Evolutionary conservation across 306 rosid species (phyloP).

Genomic region (Glycyrrhiza uralensis): DNA sequence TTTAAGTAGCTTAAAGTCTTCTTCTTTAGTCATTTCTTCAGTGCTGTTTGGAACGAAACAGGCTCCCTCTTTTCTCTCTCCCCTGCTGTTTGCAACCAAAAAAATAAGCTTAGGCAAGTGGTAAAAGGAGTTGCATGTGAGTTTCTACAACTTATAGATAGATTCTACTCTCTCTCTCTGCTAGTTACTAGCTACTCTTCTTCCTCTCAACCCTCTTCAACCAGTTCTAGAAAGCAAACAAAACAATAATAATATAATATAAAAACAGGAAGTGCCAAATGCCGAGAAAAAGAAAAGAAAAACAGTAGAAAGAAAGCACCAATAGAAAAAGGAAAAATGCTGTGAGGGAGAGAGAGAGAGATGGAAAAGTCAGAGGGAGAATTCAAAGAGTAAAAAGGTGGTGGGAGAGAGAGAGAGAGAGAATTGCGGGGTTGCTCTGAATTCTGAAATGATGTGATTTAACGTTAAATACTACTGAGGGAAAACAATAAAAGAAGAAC

Average conservation of each 20-base stretch:
- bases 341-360: not conserved
- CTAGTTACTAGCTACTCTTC: not conserved
- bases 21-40: conserved; percentile 90
- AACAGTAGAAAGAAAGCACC: not conserved
- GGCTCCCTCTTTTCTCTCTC: conserved; percentile 14
- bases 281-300: conserved; percentile 26
- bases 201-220: not conserved
- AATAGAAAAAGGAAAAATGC: not conserved
- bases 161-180: conserved; percentile 28
- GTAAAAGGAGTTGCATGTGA: conserved; percentile 28
- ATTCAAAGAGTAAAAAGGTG: not conserved
- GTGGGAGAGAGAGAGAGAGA: conserved; percentile 1
- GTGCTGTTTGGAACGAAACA: conserved; percentile 48
- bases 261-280: conserved; percentile 17
- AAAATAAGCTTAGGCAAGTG: conserved; percentile 22
- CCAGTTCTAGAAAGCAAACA: conserved; percentile 40
- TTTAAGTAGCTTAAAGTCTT: conserved; percentile 92
- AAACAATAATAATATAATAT: conserved; percentile 7
- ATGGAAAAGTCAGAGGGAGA: conserved; percentile 8
- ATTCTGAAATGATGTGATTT: conserved; percentile 57
- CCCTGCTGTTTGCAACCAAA: conserved; percentile 25
- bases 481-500: conserved; percentile 48
- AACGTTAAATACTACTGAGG: conserved; percentile 31
- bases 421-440: conserved; percentile 17
- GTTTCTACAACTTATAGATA: conserved; percentile 27